Conservation (phyloP, 1,139 yeast species). For the Candida sp. region DNA sequence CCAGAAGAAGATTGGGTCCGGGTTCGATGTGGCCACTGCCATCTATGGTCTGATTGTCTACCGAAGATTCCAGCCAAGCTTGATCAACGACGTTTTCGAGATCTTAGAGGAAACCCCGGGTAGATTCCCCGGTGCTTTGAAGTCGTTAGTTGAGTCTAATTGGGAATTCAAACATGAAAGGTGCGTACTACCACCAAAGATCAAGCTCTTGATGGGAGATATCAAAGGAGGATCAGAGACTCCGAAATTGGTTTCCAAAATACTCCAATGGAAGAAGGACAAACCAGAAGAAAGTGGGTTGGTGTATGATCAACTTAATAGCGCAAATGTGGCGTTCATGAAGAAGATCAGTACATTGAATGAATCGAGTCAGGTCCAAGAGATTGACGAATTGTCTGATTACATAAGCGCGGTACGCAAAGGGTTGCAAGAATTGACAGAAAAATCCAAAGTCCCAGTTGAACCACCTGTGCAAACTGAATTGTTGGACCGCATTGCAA, state of each 20-base stretch:
- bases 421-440: slow-evolving; percentile 62
- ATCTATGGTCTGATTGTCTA: slow-evolving; percentile 89
- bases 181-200: slow-evolving; percentile 68
- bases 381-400: slow-evolving; percentile 1
- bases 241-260: slow-evolving; percentile 83
- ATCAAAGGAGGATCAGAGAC: slow-evolving; percentile 93
- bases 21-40: slow-evolving; percentile 97
- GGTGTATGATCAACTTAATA: slow-evolving; percentile 60
- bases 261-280: slow-evolving; percentile 67
- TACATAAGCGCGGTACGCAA: slow-evolving; percentile 55
- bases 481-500: slow-evolving; percentile 64
- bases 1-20: slow-evolving; percentile 95
- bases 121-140: slow-evolving; percentile 25
- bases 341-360: slow-evolving; percentile 43
- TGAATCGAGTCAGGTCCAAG: background rate
- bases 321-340: slow-evolving; percentile 63
- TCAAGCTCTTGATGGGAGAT: slow-evolving; percentile 89
- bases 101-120: slow-evolving; percentile 10
- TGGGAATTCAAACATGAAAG: slow-evolving; percentile 64
- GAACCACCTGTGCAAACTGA: slow-evolving; percentile 83
- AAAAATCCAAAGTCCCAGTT: slow-evolving; percentile 77
- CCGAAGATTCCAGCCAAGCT: slow-evolving; percentile 65
- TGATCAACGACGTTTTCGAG: slow-evolving; percentile 47
- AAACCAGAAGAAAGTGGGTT: slow-evolving; percentile 54
- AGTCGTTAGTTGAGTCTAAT: slow-evolving; percentile 44